Conservation (phyloP, 371 early-diverging fungal genomes). For the Batkoa obscura region DNA sequence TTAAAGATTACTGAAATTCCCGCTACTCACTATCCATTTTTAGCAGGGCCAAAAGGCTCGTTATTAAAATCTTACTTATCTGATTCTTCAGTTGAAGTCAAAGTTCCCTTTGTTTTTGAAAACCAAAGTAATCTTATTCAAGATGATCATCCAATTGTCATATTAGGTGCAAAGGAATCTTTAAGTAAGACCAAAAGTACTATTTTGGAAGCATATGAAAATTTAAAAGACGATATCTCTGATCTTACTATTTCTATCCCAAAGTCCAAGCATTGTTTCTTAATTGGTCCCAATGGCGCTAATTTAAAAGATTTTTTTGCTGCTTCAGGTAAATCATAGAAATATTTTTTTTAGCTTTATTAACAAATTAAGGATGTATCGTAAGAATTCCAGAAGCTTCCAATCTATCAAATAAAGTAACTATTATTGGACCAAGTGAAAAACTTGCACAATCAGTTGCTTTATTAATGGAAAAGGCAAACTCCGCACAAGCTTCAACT, state of each 20-base stretch:
- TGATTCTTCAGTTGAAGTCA: conserved; percentile 50
- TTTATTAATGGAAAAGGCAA: conserved; percentile 60
- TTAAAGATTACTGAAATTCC: conserved; percentile 33
- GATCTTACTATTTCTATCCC: conserved; percentile 47
- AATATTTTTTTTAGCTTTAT: neutral
- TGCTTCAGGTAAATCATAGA: conserved; percentile 24
- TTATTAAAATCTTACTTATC: conserved; percentile 27
- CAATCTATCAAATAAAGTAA: conserved; percentile 51
- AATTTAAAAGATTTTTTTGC: conserved; percentile 59
- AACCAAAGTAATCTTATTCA: conserved; percentile 6
- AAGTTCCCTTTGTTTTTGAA: conserved; percentile 42
- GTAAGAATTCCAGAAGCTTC: conserved; percentile 53
- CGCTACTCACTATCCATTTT: conserved; percentile 49
- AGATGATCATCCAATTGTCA: neutral
- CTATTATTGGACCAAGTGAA: conserved; percentile 57
- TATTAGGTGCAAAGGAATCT: neutral
- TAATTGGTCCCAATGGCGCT: conserved; percentile 65
- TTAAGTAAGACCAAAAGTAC: neutral
- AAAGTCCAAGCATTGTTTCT: conserved; percentile 80
- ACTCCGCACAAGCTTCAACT: conserved; percentile 26
- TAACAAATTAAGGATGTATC: conserved; percentile 27
- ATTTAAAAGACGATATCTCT: conserved; percentile 15
- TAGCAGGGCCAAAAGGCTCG: conserved; percentile 52
- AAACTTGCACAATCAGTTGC: conserved; percentile 42
- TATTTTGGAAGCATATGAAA: neutral